These are phyloP conservation scores for Solanum aculeatissimum DNA, from an alignment of 305 asterid genomes.

Conservation along the genomic window DNA sequence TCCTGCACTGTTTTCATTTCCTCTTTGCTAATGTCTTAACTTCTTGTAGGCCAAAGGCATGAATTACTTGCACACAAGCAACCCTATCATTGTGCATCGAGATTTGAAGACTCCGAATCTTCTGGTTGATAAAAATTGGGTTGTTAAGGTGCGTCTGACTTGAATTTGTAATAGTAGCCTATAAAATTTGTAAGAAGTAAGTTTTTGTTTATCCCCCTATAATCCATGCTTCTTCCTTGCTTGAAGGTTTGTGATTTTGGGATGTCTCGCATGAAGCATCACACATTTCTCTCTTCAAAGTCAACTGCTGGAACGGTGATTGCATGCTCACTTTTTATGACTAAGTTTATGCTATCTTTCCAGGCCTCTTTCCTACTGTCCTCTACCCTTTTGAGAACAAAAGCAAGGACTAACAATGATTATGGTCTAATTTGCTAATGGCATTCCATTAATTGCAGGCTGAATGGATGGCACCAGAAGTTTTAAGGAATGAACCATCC, in stretches of 20 bases:
- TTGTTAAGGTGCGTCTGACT: slow-evolving; percentile 50
- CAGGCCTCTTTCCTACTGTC: not conserved
- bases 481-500: slow-evolving; percentile 87
- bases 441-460: slow-evolving; percentile 47
- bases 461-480: slow-evolving; percentile 99
- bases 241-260: slow-evolving; percentile 92
- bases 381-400: not conserved
- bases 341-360: not conserved
- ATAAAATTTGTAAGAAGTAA: not conserved
- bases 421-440: not conserved
- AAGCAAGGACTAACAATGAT: not conserved
- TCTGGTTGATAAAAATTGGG: slow-evolving; percentile 92
- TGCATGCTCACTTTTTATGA: slow-evolving; percentile 2
- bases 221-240: slow-evolving; percentile 8
- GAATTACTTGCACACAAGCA: slow-evolving; percentile 90
- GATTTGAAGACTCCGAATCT: slow-evolving; percentile 95
- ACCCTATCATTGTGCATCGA: slow-evolving; percentile 86
- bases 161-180: not conserved
- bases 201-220: not conserved
- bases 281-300: slow-evolving; percentile 88
- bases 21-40: not conserved
- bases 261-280: slow-evolving; percentile 90
- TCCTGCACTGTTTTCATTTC: slow-evolving; percentile 5
- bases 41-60: slow-evolving; percentile 84
- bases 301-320: slow-evolving; percentile 92